A percentile compares a stretch with the other conserved stretches of the same genome.
phyloP scores from a whole-genome alignment of 768 basidiomycete species.

The Suillus decipiens region DNA sequence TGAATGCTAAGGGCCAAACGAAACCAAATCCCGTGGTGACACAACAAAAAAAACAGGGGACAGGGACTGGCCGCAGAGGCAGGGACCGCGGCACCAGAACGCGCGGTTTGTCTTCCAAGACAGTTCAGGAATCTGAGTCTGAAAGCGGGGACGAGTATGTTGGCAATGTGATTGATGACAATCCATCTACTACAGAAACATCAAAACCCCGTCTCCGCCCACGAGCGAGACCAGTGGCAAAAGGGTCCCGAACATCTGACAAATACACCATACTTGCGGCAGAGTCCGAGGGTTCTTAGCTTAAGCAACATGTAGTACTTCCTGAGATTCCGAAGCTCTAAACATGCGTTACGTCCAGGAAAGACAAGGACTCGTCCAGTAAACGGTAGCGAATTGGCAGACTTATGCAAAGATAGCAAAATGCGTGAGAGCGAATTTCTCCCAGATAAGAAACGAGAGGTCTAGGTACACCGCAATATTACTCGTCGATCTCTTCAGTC shows the following conservation, averaged over 20 bases:
- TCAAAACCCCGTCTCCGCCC: conserved; percentile 40
- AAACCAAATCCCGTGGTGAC: not conserved
- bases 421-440: not conserved
- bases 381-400: not conserved
- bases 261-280: conserved; percentile 8
- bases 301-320: not conserved
- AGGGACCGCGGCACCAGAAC: not conserved
- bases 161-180: conserved; percentile 15
- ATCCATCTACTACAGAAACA: conserved; percentile 7
- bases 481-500: conserved; percentile 33
- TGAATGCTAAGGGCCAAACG: conserved; percentile 19
- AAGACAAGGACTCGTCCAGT: not conserved
- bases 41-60: not conserved
- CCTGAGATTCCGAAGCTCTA: not conserved
- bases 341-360: not conserved
- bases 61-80: conserved; percentile 5
- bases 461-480: conserved; percentile 21
- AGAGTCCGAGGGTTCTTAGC: conserved; percentile 8
- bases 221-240: conserved; percentile 37
- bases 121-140: conserved; percentile 13
- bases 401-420: not conserved
- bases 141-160: conserved; percentile 24
- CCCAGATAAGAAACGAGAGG: conserved; percentile 10
- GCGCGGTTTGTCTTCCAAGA: not conserved
- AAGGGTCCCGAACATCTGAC: conserved; percentile 10